Base-by-base conservation (phyloP, 2,329 filamentous ascomycete species). In the Pseudocercospora musae region DNA sequence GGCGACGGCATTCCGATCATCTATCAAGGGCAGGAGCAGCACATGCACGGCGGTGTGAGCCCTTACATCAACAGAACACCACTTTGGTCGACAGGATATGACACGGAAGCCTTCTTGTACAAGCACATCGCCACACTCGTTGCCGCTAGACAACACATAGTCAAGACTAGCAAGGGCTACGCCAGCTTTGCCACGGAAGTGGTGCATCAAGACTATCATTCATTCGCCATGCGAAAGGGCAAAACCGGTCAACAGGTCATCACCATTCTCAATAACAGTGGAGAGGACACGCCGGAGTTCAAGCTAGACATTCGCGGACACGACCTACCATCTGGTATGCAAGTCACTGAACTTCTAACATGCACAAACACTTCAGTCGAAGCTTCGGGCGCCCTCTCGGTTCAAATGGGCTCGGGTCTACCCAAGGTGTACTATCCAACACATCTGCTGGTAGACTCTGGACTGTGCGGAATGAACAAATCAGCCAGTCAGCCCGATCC, bases 221-320 rank as follows among this genome's bases (percentile, higher is more conserved):
- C 77, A 9, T 66, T 83, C 11, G 80, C 76, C 2, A 77, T 82
- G 71, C 76, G 80, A 18, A 79, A 80, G 62, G 80, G 79, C 3
- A 71, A 69, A 10, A 66, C 67, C 11, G 76, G 74, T 21, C 72
- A 61, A 44, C 78, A 73, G 42, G 77, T 84, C 15, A 74, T 83
- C 37, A 78, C 79, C 59, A 70, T 82, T 4, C 67, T 81, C 10
- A 80, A 54, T 21, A 81, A 79, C 57, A 75, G 76, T 42, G 78
- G 79, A 2, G 65, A 69, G 1, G 62, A 64, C 4, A 71, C 74
- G 29, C 77, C 54, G 60, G 69, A 66, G 63, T 71, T 66, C 59
- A 62, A 73, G 18, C 75, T 81, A 59, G 68, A 64, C 20, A 62
- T 81, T 15, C 62, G 68, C 5, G 71, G 68, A 44, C 74, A 74